Base-by-base conservation (phyloP, 2,329 filamentous ascomycete species). In the Periglandula ipomoeae region DNA sequence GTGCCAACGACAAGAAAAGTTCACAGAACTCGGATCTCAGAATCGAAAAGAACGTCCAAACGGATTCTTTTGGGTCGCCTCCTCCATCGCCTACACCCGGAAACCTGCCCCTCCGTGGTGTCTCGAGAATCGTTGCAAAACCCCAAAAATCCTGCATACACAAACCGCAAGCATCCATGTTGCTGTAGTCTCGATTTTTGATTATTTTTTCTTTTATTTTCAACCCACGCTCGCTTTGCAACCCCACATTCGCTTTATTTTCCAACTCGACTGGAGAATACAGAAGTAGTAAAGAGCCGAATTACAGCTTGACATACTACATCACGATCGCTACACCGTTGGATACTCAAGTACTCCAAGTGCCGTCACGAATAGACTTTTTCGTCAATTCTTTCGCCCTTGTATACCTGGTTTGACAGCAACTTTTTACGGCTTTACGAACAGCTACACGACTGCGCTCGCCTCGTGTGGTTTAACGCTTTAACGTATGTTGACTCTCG, bases 361-460 rank as follows among this genome's bases (percentile, higher is more conserved):
- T n/a, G n/a, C 24, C 39, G 24, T 44, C 24, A 15, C 23, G 30
- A 15, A 24, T 15, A 23, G 10, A 41, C 39, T 26, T 5, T 1
- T 19, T n/a, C 11, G 8, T 32, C 24, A 15, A 30, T 34, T 23
- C 15, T 19, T 34, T 23, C 35, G 22, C 15, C 24, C 37, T 22
- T 32, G 35, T 30, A 26, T 41, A 41, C 10, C 37, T 41, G 34
- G 22, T 20, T 35, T 26, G 17, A 27, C n/a, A 32, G 32, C 15
- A 13, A 8, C 22, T 32, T 44, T 47, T 53, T 10, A 70, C 69
- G 58, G 62, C 71, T 69, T 67, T 71, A 66, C 61, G 35, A 49
- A 57, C 54, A 55, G 56, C 56, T 52, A 58, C 62, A 61, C 56
- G 58, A 52, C 50, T 55, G 47, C 48, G 51, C 50, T 47, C 52